These are phyloP conservation scores for Quillaja saponaria DNA, from an alignment of 306 rosid species.

Conservation along the genomic window DNA sequence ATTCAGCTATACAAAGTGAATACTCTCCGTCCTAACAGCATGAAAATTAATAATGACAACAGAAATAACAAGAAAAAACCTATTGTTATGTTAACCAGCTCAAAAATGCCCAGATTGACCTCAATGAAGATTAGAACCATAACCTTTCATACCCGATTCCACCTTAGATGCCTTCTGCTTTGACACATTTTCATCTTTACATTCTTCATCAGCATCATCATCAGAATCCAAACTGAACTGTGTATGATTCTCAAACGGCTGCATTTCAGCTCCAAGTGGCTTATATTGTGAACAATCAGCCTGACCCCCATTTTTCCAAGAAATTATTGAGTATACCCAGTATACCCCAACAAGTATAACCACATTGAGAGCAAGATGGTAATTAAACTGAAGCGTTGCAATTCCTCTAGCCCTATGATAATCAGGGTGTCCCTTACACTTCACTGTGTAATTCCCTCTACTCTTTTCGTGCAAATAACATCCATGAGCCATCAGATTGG, in stretches of 20 bases:
- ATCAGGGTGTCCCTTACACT: conserved; percentile 71
- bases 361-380: conserved; percentile 79
- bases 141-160: not conserved
- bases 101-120: conserved; percentile 26
- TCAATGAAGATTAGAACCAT: conserved; percentile 29
- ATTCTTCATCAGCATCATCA: not conserved
- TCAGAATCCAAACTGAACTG: not conserved
- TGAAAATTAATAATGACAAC: not conserved
- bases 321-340: conserved; percentile 43
- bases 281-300: not conserved
- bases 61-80: not conserved
- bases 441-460: conserved; percentile 69
- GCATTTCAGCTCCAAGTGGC: not conserved
- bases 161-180: not conserved
- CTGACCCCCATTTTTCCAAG: conserved; percentile 31
- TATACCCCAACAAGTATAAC: conserved; percentile 39
- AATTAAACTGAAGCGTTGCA: conserved; percentile 95
- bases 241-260: not conserved
- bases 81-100: conserved; percentile 8
- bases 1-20: conserved; percentile 30
- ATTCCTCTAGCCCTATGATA: conserved; percentile 84
- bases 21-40: conserved; percentile 11
- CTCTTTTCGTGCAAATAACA: conserved; percentile 60
- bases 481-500: conserved; percentile 57
- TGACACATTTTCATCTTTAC: not conserved